These are phyloP conservation scores for Phaeosphaeriaceae sp. DNA, from an alignment of 2,329 filamentous ascomycete species.

Conservation along the genomic window DNA sequence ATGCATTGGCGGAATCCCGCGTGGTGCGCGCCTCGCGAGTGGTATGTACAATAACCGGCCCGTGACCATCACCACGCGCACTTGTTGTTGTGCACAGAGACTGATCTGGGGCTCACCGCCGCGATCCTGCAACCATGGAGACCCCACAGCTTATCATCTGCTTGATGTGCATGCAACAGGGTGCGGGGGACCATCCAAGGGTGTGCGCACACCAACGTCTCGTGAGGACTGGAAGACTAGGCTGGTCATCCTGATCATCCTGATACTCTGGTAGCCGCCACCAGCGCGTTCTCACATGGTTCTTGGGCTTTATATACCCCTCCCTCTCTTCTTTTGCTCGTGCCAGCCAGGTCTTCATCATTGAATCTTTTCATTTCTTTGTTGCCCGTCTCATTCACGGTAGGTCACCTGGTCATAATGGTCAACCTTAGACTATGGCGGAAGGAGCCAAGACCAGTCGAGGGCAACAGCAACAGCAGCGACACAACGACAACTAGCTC, in stretches of 20 bases:
- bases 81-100: slow-evolving; percentile 5
- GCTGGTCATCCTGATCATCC: slow-evolving; percentile 5
- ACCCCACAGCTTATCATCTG: slow-evolving; percentile 29
- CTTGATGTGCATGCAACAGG: slow-evolving; percentile 15
- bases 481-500: neutral
- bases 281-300: neutral
- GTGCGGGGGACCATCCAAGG: slow-evolving; percentile 16
- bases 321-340: too few species aligned
- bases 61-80: slow-evolving; percentile 6
- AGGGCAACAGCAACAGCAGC: neutral
- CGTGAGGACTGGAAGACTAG: slow-evolving; percentile 12
- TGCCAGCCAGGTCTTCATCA: too few species aligned
- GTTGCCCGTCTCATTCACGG: too few species aligned
- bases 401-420: neutral
- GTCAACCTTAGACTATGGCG: slow-evolving; percentile 21
- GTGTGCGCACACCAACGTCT: slow-evolving; percentile 8
- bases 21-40: too few species aligned
- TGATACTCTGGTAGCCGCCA: neutral
- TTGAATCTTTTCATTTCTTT: too few species aligned
- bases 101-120: slow-evolving; percentile 1
- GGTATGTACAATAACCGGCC: too few species aligned
- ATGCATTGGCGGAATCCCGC: too few species aligned
- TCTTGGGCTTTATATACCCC: too few species aligned
- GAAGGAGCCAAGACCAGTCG: slow-evolving; percentile 6
- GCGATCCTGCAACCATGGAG: slow-evolving; percentile 5